These are phyloP conservation scores for Malassezia obtusa DNA, from an alignment of 1,284 basidiomycete genomes.

Conservation along the genomic window DNA sequence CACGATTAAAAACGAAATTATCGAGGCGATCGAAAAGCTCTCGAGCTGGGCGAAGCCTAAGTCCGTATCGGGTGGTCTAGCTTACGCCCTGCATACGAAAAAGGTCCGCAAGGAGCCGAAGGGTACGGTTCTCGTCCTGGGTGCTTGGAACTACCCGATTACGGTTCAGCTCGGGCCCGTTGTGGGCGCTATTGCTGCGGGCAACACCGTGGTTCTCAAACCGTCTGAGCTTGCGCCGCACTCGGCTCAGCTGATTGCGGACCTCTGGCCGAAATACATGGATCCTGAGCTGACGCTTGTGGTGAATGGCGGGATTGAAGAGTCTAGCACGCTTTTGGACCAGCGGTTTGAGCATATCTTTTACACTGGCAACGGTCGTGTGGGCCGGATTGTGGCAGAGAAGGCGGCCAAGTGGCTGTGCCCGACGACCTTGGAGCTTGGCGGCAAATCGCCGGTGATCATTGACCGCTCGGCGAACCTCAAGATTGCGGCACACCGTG, in stretches of 20 bases:
- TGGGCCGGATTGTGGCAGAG: conserved; percentile 66
- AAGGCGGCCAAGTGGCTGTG: conserved; percentile 80
- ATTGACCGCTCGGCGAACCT: conserved; percentile 58
- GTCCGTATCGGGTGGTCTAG: conserved; percentile 34
- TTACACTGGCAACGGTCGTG: conserved; percentile 57
- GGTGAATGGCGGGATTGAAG: conserved; percentile 65
- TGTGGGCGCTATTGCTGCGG: conserved; percentile 50
- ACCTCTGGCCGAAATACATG: conserved; percentile 70
- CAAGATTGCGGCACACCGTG: conserved; percentile 51
- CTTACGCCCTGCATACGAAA: conserved; percentile 44
- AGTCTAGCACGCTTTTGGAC: conserved; percentile 68
- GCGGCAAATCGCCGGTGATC: conserved; percentile 74
- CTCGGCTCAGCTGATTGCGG: conserved; percentile 59
- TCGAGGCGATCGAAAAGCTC: conserved; percentile 60
- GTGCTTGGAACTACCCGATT: conserved; percentile 49
- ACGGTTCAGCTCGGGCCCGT: conserved; percentile 47
- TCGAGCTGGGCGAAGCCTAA: conserved; percentile 49
- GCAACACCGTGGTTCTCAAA: conserved; percentile 51
- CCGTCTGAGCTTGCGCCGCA: conserved; percentile 69
- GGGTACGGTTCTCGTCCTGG: conserved; percentile 51
- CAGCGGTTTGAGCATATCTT: conserved; percentile 69
- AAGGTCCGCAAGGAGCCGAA: conserved; percentile 49
- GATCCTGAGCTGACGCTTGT: conserved; percentile 64
- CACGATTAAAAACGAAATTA: conserved; percentile 54
- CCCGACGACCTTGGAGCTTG: conserved; percentile 67